phyloP scores from a whole-genome alignment of 2,329 filamentous ascomycete species.

The Colletotrichum sansevieriae region DNA sequence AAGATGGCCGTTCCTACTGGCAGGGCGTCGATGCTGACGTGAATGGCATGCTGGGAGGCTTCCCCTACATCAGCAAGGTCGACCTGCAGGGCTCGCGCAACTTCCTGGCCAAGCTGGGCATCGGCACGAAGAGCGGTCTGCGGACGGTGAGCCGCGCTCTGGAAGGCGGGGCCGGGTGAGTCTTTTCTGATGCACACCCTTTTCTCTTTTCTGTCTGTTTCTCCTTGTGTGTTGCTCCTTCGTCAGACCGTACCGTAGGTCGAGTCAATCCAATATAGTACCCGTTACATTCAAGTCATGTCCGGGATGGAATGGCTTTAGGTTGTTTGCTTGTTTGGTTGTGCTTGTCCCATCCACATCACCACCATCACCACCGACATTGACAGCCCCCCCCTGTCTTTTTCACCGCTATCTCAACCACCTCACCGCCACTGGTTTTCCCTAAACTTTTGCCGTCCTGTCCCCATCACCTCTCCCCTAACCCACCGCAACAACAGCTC shows the following conservation, averaged over 20 bases:
- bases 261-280: slow-evolving; percentile 1
- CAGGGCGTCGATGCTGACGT: slow-evolving; percentile 57
- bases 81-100: slow-evolving; percentile 77
- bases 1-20: slow-evolving; percentile 62
- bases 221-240: background rate
- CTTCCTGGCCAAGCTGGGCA: slow-evolving; percentile 76
- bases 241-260: background rate
- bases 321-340: slow-evolving; percentile 4
- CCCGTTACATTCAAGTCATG: slow-evolving; percentile 23
- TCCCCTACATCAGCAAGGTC: slow-evolving; percentile 72
- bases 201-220: slow-evolving; percentile 1
- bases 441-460: slow-evolving; percentile 14
- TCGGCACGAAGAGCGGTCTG: slow-evolving; percentile 53
- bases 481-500: slow-evolving; percentile 23
- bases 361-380: slow-evolving; percentile 24
- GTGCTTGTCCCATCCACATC: slow-evolving; percentile 21
- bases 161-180: slow-evolving; percentile 57
- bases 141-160: slow-evolving; percentile 48
- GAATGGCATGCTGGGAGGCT: slow-evolving; percentile 86
- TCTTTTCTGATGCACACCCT: slow-evolving; percentile 18
- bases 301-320: background rate
- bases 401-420: slow-evolving; percentile 32
- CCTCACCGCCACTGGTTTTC: slow-evolving; percentile 28
- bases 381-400: background rate
- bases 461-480: slow-evolving; percentile 26